phyloP scores from a whole-genome alignment of 2,329 filamentous ascomycete genomes.

The Hypoxylon sp. region DNA sequence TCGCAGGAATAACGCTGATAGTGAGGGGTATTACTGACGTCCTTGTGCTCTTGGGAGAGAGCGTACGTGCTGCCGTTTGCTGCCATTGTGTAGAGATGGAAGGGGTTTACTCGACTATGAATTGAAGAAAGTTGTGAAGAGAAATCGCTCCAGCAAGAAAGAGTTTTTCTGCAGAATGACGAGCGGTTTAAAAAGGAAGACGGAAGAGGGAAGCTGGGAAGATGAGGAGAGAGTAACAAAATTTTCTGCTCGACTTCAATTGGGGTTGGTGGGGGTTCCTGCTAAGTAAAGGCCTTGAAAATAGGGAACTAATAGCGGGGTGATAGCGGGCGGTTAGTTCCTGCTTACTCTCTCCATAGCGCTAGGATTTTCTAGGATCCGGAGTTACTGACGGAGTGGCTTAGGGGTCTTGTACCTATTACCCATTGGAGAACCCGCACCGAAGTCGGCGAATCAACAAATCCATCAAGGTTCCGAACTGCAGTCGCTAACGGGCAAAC shows the following conservation, averaged over 20 bases:
- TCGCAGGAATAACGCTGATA: constrained; percentile 9
- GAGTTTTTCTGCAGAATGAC: background rate
- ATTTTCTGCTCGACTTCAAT: constrained; percentile 27
- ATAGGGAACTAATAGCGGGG: constrained; percentile 18
- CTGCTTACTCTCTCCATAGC: constrained; percentile 14
- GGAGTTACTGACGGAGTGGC: constrained; percentile 41
- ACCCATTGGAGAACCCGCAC: constrained; percentile 24
- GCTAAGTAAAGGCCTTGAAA: constrained; percentile 31
- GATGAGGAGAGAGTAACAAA: constrained; percentile 14
- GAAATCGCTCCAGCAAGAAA: constrained; percentile 6
- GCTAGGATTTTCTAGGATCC: constrained; percentile 22
- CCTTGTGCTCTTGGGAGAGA: constrained; percentile 57
- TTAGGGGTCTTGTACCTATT: constrained; percentile 1
- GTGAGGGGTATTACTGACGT: constrained; percentile 48
- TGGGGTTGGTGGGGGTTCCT: constrained; percentile 35
- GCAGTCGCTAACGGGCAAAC: constrained; percentile 24
- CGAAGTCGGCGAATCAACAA: constrained; percentile 41
- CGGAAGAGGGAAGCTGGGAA: constrained; percentile 5
- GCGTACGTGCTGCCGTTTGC: constrained; percentile 53
- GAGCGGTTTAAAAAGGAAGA: constrained; percentile 13
- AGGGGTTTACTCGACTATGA: constrained; percentile 10
- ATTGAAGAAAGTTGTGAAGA: constrained; percentile 1
- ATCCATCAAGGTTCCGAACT: constrained; percentile 32
- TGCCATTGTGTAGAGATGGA: constrained; percentile 51
- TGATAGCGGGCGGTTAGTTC: constrained; percentile 25